phyloP scores from a whole-genome alignment of 2,329 filamentous ascomycete species.

The Dactylellina drechsleri region DNA sequence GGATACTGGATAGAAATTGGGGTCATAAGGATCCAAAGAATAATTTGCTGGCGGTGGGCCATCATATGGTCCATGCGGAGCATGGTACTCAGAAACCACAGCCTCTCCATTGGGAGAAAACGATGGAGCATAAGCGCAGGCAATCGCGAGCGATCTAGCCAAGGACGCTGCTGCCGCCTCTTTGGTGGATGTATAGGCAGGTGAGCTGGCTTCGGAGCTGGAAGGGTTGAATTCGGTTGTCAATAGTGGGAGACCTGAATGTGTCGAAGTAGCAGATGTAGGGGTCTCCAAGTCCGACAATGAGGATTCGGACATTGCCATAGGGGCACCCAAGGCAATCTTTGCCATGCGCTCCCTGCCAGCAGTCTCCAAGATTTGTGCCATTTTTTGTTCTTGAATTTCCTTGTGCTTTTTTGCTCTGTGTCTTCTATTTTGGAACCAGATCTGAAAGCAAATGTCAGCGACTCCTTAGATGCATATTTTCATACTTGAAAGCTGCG shows the following conservation, averaged over 20 bases:
- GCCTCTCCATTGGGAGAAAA: conserved; percentile 53
- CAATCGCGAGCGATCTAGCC: conserved; percentile 57
- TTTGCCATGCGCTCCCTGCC: conserved; percentile 51
- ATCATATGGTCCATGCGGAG: conserved; percentile 33
- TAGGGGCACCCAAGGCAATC: conserved; percentile 39
- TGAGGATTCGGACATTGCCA: conserved; percentile 33
- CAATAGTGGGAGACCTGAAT: conserved; percentile 38
- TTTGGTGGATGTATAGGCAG: conserved; percentile 56
- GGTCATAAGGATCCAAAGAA: conserved; percentile 39
- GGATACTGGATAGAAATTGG: conserved; percentile 57
- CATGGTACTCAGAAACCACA: conserved; percentile 51
- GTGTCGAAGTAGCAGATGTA: conserved; percentile 40
- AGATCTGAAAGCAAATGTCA: conserved; percentile 28
- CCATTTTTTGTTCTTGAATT: conserved; percentile 53
- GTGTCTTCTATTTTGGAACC: conserved; percentile 54
- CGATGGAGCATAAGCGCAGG: conserved; percentile 52
- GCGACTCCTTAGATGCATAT: neutral
- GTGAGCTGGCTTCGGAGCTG: conserved; percentile 38
- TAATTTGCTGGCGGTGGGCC: conserved; percentile 51
- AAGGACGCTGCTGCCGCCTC: conserved; percentile 57
- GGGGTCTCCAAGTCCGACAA: conserved; percentile 45
- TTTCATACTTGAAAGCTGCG: neutral
- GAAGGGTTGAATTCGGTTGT: conserved; percentile 49
- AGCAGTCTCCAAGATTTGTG: conserved; percentile 50
- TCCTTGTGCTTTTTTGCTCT: conserved; percentile 51